Percentiles rank a stretch among this genome's conserved stretches.
Evolutionary conservation across 495 filamentous ascomycete species (phyloP).

Genomic region (Aspergillus leporis): DNA sequence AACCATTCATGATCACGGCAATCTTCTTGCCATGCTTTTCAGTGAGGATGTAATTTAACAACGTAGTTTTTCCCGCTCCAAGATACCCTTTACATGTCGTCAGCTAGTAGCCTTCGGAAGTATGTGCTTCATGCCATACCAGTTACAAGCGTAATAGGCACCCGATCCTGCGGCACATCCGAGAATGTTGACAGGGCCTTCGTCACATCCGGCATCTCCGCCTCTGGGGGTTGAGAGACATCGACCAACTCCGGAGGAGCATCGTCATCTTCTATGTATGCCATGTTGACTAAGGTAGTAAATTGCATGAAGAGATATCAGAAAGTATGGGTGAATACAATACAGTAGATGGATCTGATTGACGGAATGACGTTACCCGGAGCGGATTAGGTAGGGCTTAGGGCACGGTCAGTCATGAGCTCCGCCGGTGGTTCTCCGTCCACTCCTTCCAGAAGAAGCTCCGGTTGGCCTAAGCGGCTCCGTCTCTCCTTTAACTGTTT

Average conservation of each 20-base stretch:
- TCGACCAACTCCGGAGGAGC: conserved; percentile 72
- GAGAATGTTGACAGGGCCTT: conserved; percentile 31
- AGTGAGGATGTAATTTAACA: conserved; percentile 92
- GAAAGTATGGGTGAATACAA: background rate
- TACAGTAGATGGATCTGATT: conserved; percentile 31
- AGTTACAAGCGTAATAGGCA: conserved; percentile 94
- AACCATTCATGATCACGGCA: conserved; percentile 94
- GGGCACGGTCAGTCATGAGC: conserved; percentile 36
- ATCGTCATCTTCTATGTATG: conserved; percentile 68
- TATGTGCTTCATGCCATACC: conserved; percentile 47
- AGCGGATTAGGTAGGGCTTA: conserved; percentile 41
- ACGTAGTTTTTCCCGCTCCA: conserved; percentile 91
- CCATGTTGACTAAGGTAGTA: background rate
- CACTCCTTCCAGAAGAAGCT: conserved; percentile 1
- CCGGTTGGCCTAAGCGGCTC: conserved; percentile 5
- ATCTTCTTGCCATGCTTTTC: conserved; percentile 96
- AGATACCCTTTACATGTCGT: conserved; percentile 62
- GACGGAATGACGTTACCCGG: conserved; percentile 44
- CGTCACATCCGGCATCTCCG: conserved; percentile 16
- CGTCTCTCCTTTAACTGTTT: conserved; percentile 13
- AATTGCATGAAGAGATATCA: background rate
- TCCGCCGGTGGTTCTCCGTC: background rate
- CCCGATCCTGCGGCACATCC: conserved; percentile 54
- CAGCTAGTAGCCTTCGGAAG: background rate
- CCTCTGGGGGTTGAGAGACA: conserved; percentile 36